Evolutionary conservation across 2,329 filamentous ascomycete genomes (phyloP).

Genomic region (Laburnicola sp.): DNA sequence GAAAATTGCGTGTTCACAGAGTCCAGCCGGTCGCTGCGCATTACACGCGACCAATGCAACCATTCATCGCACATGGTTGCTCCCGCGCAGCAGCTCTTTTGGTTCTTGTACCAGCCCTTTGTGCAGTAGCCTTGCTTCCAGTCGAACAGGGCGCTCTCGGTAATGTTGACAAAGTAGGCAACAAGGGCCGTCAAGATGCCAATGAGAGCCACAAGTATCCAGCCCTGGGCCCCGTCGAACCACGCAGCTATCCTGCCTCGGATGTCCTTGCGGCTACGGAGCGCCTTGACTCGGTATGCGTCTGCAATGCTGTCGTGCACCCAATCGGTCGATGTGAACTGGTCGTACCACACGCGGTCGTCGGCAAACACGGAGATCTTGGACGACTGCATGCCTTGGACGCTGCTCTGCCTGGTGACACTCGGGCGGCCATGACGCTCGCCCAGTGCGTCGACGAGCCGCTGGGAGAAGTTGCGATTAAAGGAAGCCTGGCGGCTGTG

Average conservation of each 20-base stretch:
- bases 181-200: constrained; percentile 59
- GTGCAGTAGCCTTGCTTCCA: constrained; percentile 62
- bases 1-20: constrained; percentile 72
- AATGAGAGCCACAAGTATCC: constrained; percentile 59
- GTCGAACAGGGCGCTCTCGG: constrained; percentile 58
- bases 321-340: constrained; percentile 97
- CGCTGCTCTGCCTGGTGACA: constrained; percentile 54
- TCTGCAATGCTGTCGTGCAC: constrained; percentile 97
- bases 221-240: constrained; percentile 80
- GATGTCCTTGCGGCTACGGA: constrained; percentile 80
- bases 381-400: constrained; percentile 66
- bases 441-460: constrained; percentile 63
- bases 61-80: constrained; percentile 58
- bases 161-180: constrained; percentile 60
- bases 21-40: constrained; percentile 55
- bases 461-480: constrained; percentile 42
- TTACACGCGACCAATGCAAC: constrained; percentile 64
- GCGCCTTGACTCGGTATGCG: constrained; percentile 81
- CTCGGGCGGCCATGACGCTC: constrained; percentile 58
- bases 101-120: constrained; percentile 50
- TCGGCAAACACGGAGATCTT: constrained; percentile 71
- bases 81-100: constrained; percentile 55
- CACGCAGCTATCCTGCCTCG: constrained; percentile 75
- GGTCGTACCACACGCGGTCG: constrained; percentile 96
- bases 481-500: constrained; percentile 40